Conservation (phyloP, 768 basidiomycete species). For the Tricholoma sp. region DNA sequence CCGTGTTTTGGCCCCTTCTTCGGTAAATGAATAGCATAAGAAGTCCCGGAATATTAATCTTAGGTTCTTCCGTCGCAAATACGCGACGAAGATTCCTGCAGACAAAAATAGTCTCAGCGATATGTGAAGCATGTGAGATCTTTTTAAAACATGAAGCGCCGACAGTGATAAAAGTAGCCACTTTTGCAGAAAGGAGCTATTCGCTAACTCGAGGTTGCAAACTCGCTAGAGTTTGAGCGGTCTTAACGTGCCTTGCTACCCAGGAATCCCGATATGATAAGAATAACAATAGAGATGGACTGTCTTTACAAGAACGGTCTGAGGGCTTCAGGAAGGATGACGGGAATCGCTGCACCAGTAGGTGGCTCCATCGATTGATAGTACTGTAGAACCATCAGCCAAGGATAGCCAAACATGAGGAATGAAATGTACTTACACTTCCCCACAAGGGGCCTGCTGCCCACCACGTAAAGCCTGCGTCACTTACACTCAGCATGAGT, state of each 20-base stretch:
- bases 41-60: no score
- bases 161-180: no score
- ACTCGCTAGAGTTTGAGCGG: background rate
- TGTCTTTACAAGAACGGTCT: conserved; percentile 43
- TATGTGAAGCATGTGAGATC: no score
- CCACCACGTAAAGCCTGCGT: conserved; percentile 40
- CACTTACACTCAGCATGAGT: background rate
- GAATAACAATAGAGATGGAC: background rate
- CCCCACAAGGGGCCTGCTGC: conserved; percentile 64
- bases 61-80: no score
- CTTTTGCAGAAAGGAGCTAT: no score
- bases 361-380: conserved; percentile 61
- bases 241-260: background rate
- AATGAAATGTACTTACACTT: conserved; percentile 29
- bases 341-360: conserved; percentile 46
- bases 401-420: background rate
- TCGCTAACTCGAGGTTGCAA: no score
- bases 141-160: no score
- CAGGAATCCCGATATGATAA: background rate
- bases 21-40: no score
- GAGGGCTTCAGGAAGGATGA: conserved; percentile 53
- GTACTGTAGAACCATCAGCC: conserved; percentile 30
- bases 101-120: no score
- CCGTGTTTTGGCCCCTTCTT: no score
- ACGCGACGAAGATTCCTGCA: no score